Percentiles rank a stretch among this genome's conserved stretches.
Conservation (phyloP, 2,329 filamentous ascomycete species). For the Dissoconium aciculare region DNA sequence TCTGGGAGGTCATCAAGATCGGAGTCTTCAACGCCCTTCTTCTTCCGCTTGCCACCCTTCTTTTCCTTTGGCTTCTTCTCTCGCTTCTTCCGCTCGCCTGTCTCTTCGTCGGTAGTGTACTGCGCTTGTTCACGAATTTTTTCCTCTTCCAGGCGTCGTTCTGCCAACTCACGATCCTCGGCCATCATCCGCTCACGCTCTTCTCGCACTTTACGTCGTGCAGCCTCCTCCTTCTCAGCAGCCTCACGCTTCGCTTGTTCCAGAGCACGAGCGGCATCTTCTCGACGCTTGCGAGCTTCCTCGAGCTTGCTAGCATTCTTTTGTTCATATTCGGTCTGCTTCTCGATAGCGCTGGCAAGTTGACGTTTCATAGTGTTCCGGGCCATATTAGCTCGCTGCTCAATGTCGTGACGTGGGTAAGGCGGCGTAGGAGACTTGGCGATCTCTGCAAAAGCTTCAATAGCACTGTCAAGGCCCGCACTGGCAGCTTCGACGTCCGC, state of each 20-base stretch:
- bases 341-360: conserved; percentile 68
- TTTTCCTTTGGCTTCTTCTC: conserved; percentile 47
- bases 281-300: conserved; percentile 62
- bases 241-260: conserved; percentile 60
- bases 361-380: conserved; percentile 89
- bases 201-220: conserved; percentile 67
- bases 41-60: conserved; percentile 44
- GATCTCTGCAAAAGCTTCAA: conserved; percentile 49
- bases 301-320: conserved; percentile 80
- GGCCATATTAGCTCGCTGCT: conserved; percentile 94
- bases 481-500: conserved; percentile 69
- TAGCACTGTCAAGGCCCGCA: conserved; percentile 70
- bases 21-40: conserved; percentile 33
- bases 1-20: conserved; percentile 31
- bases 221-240: conserved; percentile 55
- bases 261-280: conserved; percentile 61
- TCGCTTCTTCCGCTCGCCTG: conserved; percentile 64
- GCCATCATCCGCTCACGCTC: conserved; percentile 72
- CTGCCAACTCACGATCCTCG: conserved; percentile 54
- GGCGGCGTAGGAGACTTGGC: conserved; percentile 54
- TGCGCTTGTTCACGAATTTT: conserved; percentile 51
- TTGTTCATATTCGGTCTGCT: conserved; percentile 81
- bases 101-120: conserved; percentile 66
- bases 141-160: conserved; percentile 57
- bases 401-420: conserved; percentile 78